phyloP scores from a whole-genome alignment of 306 rosid species.

The Prunus padus region DNA sequence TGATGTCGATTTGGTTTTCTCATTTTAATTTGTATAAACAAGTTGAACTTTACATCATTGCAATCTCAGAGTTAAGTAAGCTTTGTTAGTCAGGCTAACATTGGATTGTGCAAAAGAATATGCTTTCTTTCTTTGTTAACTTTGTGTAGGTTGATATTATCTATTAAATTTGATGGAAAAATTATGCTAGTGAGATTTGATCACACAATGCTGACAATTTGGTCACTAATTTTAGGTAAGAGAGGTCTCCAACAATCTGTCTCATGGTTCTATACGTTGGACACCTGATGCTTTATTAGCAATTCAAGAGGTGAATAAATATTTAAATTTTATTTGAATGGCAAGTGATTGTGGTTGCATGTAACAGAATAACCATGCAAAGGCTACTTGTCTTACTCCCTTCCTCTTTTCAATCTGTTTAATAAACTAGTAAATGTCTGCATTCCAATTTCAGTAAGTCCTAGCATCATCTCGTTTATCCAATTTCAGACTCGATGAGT shows the following conservation, averaged over 20 bases:
- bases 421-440: background rate
- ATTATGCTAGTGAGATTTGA: slow-evolving; percentile 1
- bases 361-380: slow-evolving; percentile 7
- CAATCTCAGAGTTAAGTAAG: background rate
- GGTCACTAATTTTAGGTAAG: slow-evolving; percentile 46
- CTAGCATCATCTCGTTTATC: background rate
- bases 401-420: background rate
- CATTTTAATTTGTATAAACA: background rate
- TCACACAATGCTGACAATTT: background rate
- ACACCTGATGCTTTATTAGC: slow-evolving; percentile 68
- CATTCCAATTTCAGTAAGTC: background rate
- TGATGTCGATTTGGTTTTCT: background rate
- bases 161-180: slow-evolving; percentile 5
- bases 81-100: background rate
- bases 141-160: background rate
- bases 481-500: background rate
- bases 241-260: slow-evolving; percentile 42
- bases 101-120: slow-evolving; percentile 1
- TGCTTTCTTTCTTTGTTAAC: background rate
- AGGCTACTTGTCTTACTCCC: background rate
- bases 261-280: slow-evolving; percentile 56
- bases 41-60: background rate
- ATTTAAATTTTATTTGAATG: slow-evolving; percentile 24
- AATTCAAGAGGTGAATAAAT: slow-evolving; percentile 67
- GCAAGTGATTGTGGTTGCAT: slow-evolving; percentile 7